Percentiles rank a stretch among this genome's conserved stretches.
phyloP scores from a whole-genome alignment of 2,329 filamentous ascomycete species.

The Tolypocladium album region DNA sequence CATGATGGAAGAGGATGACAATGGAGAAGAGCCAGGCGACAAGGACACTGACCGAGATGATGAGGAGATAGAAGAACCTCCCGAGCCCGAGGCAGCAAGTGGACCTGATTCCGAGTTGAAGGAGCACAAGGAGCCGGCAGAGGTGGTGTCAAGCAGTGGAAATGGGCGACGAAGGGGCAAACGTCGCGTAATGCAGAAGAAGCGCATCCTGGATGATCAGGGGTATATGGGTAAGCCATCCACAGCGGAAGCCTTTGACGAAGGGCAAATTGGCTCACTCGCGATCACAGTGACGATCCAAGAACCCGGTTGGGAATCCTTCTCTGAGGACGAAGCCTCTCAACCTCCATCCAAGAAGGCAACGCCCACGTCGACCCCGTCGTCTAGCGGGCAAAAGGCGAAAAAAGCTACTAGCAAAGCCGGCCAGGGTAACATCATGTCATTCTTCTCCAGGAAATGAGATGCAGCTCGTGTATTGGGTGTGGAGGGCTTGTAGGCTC shows the following conservation, averaged over 20 bases:
- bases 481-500: neutral
- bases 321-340: slow-evolving; percentile 76
- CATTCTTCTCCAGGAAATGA: slow-evolving; percentile 78
- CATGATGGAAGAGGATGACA: slow-evolving; percentile 43
- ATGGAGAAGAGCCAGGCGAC: slow-evolving; percentile 37
- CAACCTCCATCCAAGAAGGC: slow-evolving; percentile 38
- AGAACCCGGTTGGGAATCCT: slow-evolving; percentile 80
- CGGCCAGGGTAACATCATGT: slow-evolving; percentile 77
- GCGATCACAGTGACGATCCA: slow-evolving; percentile 63
- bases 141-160: slow-evolving; percentile 40
- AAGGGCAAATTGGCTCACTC: neutral
- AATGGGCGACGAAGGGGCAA: slow-evolving; percentile 62
- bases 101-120: slow-evolving; percentile 19
- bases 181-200: slow-evolving; percentile 78
- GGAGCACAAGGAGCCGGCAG: slow-evolving; percentile 33
- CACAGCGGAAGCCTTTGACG: neutral
- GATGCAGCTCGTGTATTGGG: neutral
- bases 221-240: slow-evolving; percentile 67
- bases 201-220: slow-evolving; percentile 75
- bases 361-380: slow-evolving; percentile 33
- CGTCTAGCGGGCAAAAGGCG: slow-evolving; percentile 36
- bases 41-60: slow-evolving; percentile 26
- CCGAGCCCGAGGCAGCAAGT: slow-evolving; percentile 22
- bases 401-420: slow-evolving; percentile 49
- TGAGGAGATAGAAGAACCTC: slow-evolving; percentile 28